Conservation (phyloP, 305 asterid species). For the Salvia sclarea region DNA sequence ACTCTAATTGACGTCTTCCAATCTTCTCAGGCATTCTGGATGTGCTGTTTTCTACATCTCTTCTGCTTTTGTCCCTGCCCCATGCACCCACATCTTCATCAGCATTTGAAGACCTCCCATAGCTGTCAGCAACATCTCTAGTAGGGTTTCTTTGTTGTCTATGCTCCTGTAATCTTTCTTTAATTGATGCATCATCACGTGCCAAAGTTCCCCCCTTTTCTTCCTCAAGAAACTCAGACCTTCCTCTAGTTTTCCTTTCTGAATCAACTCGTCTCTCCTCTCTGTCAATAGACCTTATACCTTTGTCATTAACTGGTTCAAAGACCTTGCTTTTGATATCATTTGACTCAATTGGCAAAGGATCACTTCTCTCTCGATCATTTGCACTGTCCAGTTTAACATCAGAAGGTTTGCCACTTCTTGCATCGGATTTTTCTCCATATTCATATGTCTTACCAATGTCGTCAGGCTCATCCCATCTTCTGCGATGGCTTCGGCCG, state of each 20-base stretch:
- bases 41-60: conserved; percentile 54
- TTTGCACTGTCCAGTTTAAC: conserved; percentile 42
- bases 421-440: conserved; percentile 45
- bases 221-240: conserved; percentile 52
- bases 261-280: conserved; percentile 61
- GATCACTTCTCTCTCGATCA: conserved; percentile 50
- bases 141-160: conserved; percentile 46
- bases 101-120: conserved; percentile 51
- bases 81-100: conserved; percentile 55
- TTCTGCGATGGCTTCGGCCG: conserved; percentile 56
- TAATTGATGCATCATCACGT: conserved; percentile 42
- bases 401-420: conserved; percentile 50
- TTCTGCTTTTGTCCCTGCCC: conserved; percentile 63
- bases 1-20: conserved; percentile 61
- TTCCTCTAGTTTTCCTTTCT: conserved; percentile 58
- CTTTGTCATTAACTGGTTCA: conserved; percentile 48
- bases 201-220: conserved; percentile 43
- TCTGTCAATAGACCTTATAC: conserved; percentile 44
- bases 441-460: conserved; percentile 36
- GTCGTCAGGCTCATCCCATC: conserved; percentile 70
- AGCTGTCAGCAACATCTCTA: conserved; percentile 47
- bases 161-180: conserved; percentile 62
- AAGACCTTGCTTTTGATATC: conserved; percentile 34
- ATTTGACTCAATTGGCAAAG: conserved; percentile 41
- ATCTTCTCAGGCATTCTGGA: conserved; percentile 73